phyloP scores from a whole-genome alignment of 192 early-diverging fungal genomes.

The Coemansia sp. region DNA sequence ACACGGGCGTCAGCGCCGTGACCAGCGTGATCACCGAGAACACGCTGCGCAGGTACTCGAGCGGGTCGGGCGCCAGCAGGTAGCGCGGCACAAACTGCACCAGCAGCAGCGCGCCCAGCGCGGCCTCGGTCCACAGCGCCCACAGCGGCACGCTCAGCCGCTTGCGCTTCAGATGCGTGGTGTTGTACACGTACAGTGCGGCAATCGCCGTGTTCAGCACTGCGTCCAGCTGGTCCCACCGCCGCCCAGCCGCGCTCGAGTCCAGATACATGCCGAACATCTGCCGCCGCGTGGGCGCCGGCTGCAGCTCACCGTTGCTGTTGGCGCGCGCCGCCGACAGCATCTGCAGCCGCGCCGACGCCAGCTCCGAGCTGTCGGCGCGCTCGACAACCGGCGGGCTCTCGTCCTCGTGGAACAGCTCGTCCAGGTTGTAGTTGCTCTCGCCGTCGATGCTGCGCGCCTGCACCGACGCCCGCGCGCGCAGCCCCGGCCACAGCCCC shows the following conservation, averaged over 20 bases:
- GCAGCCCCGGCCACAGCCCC: constrained; percentile 1
- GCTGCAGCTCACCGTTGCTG: constrained; percentile 24
- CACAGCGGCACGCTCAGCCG: constrained; percentile 49
- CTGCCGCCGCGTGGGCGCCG: constrained; percentile 46
- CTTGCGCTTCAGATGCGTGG: constrained; percentile 40
- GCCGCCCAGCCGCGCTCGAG: constrained; percentile 47
- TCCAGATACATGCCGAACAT: constrained; percentile 53
- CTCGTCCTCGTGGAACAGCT: constrained; percentile 31
- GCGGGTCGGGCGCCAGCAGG: constrained; percentile 56
- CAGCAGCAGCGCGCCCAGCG: constrained; percentile 49
- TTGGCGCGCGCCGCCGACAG: constrained; percentile 37
- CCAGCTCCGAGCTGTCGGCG: constrained; percentile 13
- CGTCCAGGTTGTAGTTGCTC: constrained; percentile 44
- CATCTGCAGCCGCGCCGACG: constrained; percentile 22
- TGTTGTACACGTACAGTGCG: constrained; percentile 53
- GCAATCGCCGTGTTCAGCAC: constrained; percentile 50
- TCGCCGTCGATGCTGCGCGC: constrained; percentile 6
- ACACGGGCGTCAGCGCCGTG: constrained; percentile 55
- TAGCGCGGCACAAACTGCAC: constrained; percentile 60
- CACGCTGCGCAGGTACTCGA: constrained; percentile 41
- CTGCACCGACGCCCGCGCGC: not conserved
- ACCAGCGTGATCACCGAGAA: constrained; percentile 58
- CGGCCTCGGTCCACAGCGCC: constrained; percentile 42
- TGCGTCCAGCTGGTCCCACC: constrained; percentile 61
- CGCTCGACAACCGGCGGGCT: constrained; percentile 17